These are phyloP conservation scores for Pseudogymnoascus sp. DNA, from an alignment of 2,329 filamentous ascomycete species.

Conservation along the genomic window DNA sequence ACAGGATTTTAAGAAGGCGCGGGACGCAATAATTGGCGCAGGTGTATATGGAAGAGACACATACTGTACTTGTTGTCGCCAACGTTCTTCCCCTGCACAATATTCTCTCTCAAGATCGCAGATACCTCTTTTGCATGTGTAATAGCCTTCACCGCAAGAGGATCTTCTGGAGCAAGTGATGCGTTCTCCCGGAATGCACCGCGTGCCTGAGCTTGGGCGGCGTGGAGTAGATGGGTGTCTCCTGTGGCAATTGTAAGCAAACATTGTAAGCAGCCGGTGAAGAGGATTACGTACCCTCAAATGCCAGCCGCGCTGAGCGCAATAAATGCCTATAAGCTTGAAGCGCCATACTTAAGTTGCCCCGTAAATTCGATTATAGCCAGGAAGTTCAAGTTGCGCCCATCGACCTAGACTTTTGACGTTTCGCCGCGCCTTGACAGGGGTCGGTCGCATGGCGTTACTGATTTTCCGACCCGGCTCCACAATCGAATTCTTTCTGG, in stretches of 20 bases:
- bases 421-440: not conserved
- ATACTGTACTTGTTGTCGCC: conserved; percentile 53
- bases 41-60: conserved; percentile 28
- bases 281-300: conserved; percentile 57
- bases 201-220: conserved; percentile 68
- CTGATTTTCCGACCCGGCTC: conserved; percentile 2
- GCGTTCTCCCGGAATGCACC: conserved; percentile 65
- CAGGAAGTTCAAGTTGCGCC: not conserved
- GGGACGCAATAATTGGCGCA: not conserved
- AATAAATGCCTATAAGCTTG: conserved; percentile 75
- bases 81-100: conserved; percentile 72
- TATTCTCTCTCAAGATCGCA: conserved; percentile 69
- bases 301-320: conserved; percentile 75
- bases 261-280: not conserved
- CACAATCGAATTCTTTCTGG: conserved; percentile 7
- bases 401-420: not conserved
- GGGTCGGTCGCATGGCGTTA: not conserved
- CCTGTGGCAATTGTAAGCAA: conserved; percentile 42
- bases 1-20: not conserved
- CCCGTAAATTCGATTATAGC: not conserved
- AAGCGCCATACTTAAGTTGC: conserved; percentile 32
- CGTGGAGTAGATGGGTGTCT: conserved; percentile 60
- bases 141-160: conserved; percentile 58
- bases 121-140: conserved; percentile 78
- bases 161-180: conserved; percentile 48